phyloP scores from a whole-genome alignment of 2,329 filamentous ascomycete species.

The Pseudogymnoascus sp. region DNA sequence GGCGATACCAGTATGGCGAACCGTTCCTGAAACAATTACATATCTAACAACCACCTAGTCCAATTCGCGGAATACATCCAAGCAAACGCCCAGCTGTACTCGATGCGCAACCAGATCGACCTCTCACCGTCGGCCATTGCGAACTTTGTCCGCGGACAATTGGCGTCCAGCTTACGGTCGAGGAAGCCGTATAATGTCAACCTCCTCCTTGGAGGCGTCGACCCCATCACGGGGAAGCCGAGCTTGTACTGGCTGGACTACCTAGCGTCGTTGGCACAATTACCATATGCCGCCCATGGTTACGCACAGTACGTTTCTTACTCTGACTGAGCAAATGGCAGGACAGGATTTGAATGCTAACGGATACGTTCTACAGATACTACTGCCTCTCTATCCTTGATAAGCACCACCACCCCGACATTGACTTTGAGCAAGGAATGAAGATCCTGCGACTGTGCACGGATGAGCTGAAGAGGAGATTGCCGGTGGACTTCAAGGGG shows the following conservation, averaged over 20 bases:
- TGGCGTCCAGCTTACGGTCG: slow-evolving; percentile 83
- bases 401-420: slow-evolving; percentile 97
- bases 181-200: slow-evolving; percentile 96
- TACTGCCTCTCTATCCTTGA: slow-evolving; percentile 97
- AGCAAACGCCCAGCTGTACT: slow-evolving; percentile 96
- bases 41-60: slow-evolving; percentile 45
- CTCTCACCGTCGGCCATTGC: slow-evolving; percentile 83
- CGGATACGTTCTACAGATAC: slow-evolving; percentile 51
- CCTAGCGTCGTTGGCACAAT: slow-evolving; percentile 75
- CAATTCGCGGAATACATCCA: slow-evolving; percentile 99
- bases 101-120: slow-evolving; percentile 94
- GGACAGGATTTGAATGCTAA: neutral
- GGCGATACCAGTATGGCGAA: slow-evolving; percentile 73
- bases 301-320: slow-evolving; percentile 73
- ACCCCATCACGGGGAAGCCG: slow-evolving; percentile 84
- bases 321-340: neutral
- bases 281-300: slow-evolving; percentile 94
- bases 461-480: slow-evolving; percentile 90
- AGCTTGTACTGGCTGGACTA: slow-evolving; percentile 97
- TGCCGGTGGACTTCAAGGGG: slow-evolving; percentile 98
- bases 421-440: slow-evolving; percentile 78
- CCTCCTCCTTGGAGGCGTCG: slow-evolving; percentile 85
- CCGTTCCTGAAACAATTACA: neutral
- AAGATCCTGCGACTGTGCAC: slow-evolving; percentile 92
- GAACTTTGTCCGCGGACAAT: slow-evolving; percentile 87